A percentile compares a stretch with the other conserved stretches of the same genome.
phyloP scores from a whole-genome alignment of 2,329 filamentous ascomycete genomes.

The Fusarium camptoceras region DNA sequence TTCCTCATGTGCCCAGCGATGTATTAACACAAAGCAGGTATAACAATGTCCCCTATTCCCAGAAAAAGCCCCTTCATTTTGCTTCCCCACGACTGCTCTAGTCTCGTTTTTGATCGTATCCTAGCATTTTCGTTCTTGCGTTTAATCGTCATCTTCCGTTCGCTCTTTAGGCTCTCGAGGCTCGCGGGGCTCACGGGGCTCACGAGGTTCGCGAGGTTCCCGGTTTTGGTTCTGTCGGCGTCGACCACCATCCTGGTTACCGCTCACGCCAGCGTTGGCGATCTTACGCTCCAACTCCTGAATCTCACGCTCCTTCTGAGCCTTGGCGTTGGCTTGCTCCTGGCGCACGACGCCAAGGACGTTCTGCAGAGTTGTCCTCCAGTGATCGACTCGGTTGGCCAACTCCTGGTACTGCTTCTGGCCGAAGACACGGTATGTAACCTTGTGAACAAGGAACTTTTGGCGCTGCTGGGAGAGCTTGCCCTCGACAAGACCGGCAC shows the following conservation, averaged over 20 bases:
- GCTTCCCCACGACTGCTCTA: conserved; percentile 31
- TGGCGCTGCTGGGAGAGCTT: conserved; percentile 93
- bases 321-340: conserved; percentile 83
- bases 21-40: conserved; percentile 51
- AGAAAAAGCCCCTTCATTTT: conserved; percentile 34
- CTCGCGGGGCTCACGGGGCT: conserved; percentile 28
- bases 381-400: conserved; percentile 88
- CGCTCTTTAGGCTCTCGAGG: conserved; percentile 53
- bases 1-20: conserved; percentile 47
- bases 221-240: conserved; percentile 49
- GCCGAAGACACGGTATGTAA: conserved; percentile 95
- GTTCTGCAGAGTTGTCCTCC: conserved; percentile 82
- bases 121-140: conserved; percentile 22
- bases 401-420: conserved; percentile 99
- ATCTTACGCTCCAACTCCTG: conserved; percentile 78
- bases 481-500: conserved; percentile 93
- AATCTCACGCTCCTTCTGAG: conserved; percentile 81
- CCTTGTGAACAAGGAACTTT: conserved; percentile 94
- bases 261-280: conserved; percentile 55
- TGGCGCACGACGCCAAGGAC: conserved; percentile 82
- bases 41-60: conserved; percentile 42
- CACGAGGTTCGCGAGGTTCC: conserved; percentile 30
- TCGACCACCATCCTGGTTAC: conserved; percentile 49
- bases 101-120: conserved; percentile 33
- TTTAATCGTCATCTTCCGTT: conserved; percentile 69